Evolutionary conservation across 305 asterid genomes (phyloP), one percentile per base, ranked within the genome.

Genomic region (Euphrasia arctica): DNA sequence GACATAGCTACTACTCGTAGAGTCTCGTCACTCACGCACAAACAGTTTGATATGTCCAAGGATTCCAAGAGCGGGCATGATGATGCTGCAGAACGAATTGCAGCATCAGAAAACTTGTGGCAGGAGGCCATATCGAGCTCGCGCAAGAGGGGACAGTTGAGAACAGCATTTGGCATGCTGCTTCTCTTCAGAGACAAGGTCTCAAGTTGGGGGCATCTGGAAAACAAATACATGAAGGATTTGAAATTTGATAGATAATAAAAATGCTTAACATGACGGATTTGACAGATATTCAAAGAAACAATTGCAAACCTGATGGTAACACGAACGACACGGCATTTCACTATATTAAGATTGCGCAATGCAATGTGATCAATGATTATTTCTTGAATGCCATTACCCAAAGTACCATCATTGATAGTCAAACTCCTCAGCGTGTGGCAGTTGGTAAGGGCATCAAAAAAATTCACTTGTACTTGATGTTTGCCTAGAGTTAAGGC

Each of bases 31-130:
- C 84, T 88, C 63, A 88, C 86, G 57, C 85, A 70, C n/a, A 89
- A 88, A 81, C 96, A 90, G 65, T 84, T 81, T 15, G 96, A 81
- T 81, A 86, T 83, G 70, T 89, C 92, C 89, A 89, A 77, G 45
- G 85, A 79, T 72, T 86, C 93, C 82, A 89, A 74, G 62, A 84
- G 83, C 11, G 89, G 86, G 70, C 95, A 89, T 32, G 93, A 82
- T 32, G 75, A 77, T 68, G 84, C 85, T 41, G 93, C 85, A 41
- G 89, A 81, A 65, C 95, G 89, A 68, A 89, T 86, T 43, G 93
- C 85, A 67, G 89, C 81, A 72, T 86, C 95, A 11, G 83, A 74
- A 70, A 89, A 93, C 83, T 83, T 84, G 81, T 85, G 93, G 74
- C 95, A 89, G 49, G 88, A 81, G 60, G 90, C 87, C 54, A 89